Base-by-base conservation (phyloP, 2,329 filamentous ascomycete genomes). In the Fusarium citri region DNA sequence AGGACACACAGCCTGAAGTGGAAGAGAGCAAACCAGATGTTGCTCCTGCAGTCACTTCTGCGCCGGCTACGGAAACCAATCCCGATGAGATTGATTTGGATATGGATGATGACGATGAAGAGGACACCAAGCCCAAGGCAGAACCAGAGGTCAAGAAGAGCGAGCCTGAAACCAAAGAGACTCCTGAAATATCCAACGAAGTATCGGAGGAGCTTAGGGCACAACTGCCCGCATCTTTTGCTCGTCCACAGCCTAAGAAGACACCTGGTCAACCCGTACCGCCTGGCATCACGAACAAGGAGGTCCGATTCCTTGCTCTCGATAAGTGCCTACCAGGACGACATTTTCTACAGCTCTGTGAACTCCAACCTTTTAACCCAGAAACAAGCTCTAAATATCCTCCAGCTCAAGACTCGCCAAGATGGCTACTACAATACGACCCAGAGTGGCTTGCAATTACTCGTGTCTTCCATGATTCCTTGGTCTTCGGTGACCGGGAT, bases 391-490 rank as follows among this genome's bases (percentile, higher is more conserved):
- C 66, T 2, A 45, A 58, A 5, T 55, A 75, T 53, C 69, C 69
- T 43, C 72, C 75, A 7, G 59, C 56, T 7, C 23, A 73, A 15
- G 58, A 63, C 6, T 58, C 56, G 2, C 72, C 75, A 22, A 89
- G 89, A 2, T 87, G 89, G 71, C 83, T 82, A 14, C 84, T 98
- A 1, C 83, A 89, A 49, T 98, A 99, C 77, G 96, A 99, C 78
- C 89, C 91, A 14, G 96, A 99, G 81, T 99, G 95, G 95, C 89
- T 99, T 10, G 92, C 96, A 43, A 98, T 99, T 69, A 94, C 91
- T 15, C 92, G 95, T 43, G 91, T 90, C 10, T 97, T 98, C 76
- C 88, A 92, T 42, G 74, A 83, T 5, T 85, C 88, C 42, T 84
- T 96, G 3, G 80, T 82, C 3, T 82, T 95, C 40, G 92, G 93